Conservation (phyloP, 1,139 yeast genomes). For the Yamadazyma blattariae region DNA sequence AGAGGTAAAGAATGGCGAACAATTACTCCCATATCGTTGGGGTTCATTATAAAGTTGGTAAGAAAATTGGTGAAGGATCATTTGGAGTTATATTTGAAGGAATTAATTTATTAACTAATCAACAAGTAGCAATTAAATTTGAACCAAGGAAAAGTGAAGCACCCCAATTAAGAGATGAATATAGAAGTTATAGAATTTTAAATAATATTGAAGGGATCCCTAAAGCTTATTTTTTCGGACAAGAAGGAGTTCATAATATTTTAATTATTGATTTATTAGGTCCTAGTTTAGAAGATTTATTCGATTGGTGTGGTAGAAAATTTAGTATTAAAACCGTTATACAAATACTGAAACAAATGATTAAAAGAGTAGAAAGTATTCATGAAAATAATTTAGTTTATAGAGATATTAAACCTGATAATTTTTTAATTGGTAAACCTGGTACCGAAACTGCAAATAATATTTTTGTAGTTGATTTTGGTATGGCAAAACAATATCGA, state of each 20-base stretch:
- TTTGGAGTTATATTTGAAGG: constrained; percentile 98
- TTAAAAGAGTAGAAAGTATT: constrained; percentile 59
- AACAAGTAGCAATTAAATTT: constrained; percentile 75
- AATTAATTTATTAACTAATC: constrained; percentile 73
- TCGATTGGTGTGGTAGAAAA: constrained; percentile 79
- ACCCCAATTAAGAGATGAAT: constrained; percentile 76
- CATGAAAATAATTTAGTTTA: constrained; percentile 71
- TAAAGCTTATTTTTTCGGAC: constrained; percentile 75
- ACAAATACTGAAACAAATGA: constrained; percentile 75
- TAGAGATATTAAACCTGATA: constrained; percentile 77
- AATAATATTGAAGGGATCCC: constrained; percentile 66
- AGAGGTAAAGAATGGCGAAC: constrained; percentile 12
- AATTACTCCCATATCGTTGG: constrained; percentile 43
- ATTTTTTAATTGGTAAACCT: constrained; percentile 69
- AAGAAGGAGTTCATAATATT: constrained; percentile 75
- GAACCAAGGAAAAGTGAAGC: constrained; percentile 81
- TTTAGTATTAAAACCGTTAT: constrained; percentile 70
- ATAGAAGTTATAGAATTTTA: constrained; percentile 66
- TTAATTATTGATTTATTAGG: constrained; percentile 72
- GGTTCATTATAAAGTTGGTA: constrained; percentile 89
- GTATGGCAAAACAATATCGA: constrained; percentile 68
- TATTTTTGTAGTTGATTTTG: constrained; percentile 49
- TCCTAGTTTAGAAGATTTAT: constrained; percentile 73
- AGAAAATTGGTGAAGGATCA: constrained; percentile 97
- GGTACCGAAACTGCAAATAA: constrained; percentile 61